A percentile compares a stretch with the other conserved stretches of the same genome.
Conservation (phyloP, 1,139 yeast species). For the Yamadazyma songkhlaensis region DNA sequence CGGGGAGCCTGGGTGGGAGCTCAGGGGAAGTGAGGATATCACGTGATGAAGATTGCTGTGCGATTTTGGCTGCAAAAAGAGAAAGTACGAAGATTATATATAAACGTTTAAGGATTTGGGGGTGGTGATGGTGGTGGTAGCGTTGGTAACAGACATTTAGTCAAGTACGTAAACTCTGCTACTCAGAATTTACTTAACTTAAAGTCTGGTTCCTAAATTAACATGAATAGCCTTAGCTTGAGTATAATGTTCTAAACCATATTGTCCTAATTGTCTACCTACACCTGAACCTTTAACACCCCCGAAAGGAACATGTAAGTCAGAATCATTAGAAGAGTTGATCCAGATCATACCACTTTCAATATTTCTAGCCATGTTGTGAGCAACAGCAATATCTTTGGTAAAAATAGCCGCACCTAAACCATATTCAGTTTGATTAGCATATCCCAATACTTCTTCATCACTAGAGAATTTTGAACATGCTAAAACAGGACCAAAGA, state of each 20-base stretch:
- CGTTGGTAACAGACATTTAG: no score
- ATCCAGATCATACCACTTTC: constrained; percentile 60
- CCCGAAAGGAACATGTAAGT: constrained; percentile 77
- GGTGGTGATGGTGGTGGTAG: no score
- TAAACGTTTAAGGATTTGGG: no score
- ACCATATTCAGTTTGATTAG: constrained; percentile 55
- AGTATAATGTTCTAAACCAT: constrained; percentile 74
- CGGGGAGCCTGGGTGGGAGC: no score
- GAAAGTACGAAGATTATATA: no score
- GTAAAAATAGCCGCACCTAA: constrained; percentile 82
- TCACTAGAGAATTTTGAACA: constrained; percentile 51
- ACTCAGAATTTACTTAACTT: no score
- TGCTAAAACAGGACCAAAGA: constrained; percentile 59
- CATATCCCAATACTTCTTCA: constrained; percentile 49
- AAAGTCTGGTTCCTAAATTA: constrained; percentile 44
- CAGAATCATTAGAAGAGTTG: constrained; percentile 74
- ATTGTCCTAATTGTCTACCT: constrained; percentile 86
- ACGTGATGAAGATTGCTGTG: no score
- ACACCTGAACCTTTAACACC: constrained; percentile 76
- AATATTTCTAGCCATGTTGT: constrained; percentile 40
- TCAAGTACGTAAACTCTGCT: no score
- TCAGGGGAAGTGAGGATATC: no score
- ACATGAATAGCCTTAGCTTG: constrained; percentile 79
- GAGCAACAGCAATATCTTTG: constrained; percentile 45
- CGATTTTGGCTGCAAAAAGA: no score